Base-by-base conservation (phyloP, 177 flowering plant genomes). In the Vitis hybrid region DNA sequence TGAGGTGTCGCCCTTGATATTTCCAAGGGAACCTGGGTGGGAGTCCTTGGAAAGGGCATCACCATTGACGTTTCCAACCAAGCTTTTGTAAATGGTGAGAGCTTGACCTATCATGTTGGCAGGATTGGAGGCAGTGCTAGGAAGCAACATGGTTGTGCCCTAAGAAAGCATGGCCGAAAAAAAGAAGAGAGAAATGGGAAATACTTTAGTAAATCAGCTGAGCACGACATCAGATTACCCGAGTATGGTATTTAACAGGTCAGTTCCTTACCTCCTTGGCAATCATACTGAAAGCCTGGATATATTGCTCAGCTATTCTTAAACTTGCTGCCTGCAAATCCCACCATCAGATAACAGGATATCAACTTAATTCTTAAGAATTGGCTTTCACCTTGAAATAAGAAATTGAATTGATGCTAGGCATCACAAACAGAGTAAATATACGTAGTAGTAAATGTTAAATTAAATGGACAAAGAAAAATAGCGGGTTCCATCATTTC, bases 81-180 rank as follows among this genome's bases (percentile, higher is more conserved):
- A 26, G 75, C 77, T 85, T 75, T 93, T 95, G 84, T 90, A 93
- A 68, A 95, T 81, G 2, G 77, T 51, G 16, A 91, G 74, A 31
- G 92, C 89, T 77, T 87, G 92, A 62, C 89, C 82, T 75, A 90
- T 83, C 90, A 86, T 84, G 73, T 81, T 85, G 10, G 96, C 85
- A 68, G 93, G 93, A 76, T 84, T 78, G 10, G 83, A 67, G 51
- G 88, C 77, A 62, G 77, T 33, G 64, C 86, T 78, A 2, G 99
- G 99, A 62, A 95, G 94, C 80, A 95, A 62, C 83, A 95, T 59
- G 26, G 99, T 95, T 3, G 94, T 94, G 51, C 90, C 83, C 99
- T 94, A 74, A 59, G 8, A 62, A 11, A 12, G 48, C 50, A 57
- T n/a, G 12, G 13, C 1, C 9, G 48, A 20, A 51, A 50, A 64